phyloP scores from a whole-genome alignment of 2,329 filamentous ascomycete genomes.

The Alternaria gaisen region DNA sequence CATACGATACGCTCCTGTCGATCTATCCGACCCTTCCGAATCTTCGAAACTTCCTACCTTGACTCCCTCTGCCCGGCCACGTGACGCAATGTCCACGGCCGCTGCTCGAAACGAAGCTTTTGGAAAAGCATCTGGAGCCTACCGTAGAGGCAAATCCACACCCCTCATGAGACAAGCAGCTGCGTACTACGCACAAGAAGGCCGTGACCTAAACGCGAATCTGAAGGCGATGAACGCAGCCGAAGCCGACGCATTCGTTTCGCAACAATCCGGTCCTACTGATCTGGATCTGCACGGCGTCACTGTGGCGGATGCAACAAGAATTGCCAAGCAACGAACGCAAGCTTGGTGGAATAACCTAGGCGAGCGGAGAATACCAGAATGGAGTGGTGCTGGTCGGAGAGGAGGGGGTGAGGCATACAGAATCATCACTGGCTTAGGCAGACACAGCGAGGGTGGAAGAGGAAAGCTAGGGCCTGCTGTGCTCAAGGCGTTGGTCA shows the following conservation, averaged over 20 bases:
- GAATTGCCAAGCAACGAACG: conserved; percentile 75
- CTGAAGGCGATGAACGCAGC: conserved; percentile 68
- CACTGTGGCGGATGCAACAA: conserved; percentile 78
- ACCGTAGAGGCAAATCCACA: conserved; percentile 72
- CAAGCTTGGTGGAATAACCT: conserved; percentile 78
- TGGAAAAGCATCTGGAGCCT: conserved; percentile 65
- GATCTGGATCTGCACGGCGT: conserved; percentile 85
- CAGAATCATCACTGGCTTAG: conserved; percentile 81
- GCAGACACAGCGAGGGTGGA: conserved; percentile 79
- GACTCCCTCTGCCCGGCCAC: conserved; percentile 42
- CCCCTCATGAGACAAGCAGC: conserved; percentile 75
- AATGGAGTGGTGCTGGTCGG: conserved; percentile 51
- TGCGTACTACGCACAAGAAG: conserved; percentile 78
- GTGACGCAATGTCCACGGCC: conserved; percentile 56
- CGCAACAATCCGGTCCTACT: conserved; percentile 71
- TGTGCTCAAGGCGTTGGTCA: conserved; percentile 77
- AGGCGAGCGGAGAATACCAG: conserved; percentile 68
- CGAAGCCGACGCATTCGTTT: conserved; percentile 75
- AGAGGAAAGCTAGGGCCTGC: conserved; percentile 79
- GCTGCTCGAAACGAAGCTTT: conserved; percentile 62
- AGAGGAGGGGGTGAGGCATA: conserved; percentile 64
- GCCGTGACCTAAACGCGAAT: conserved; percentile 68
- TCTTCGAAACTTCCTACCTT: conserved; percentile 38
- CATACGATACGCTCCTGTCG: conserved; percentile 56
- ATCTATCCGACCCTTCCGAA: conserved; percentile 45